Base-by-base conservation (phyloP, 1,139 yeast genomes). In the Yamadazyma sp. region DNA sequence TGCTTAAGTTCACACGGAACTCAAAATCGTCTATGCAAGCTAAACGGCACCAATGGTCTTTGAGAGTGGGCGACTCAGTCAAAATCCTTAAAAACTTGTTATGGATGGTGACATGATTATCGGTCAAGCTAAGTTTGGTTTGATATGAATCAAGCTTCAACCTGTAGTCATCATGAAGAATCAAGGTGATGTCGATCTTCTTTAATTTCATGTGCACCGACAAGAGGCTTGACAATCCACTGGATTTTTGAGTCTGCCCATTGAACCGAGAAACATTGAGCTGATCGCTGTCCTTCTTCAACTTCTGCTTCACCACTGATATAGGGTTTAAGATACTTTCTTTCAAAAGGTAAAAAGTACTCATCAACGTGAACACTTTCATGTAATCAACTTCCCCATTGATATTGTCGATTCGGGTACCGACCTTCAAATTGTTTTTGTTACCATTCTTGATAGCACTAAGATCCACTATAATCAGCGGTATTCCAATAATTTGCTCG, bases 31-130 rank as follows among this genome's bases (percentile, higher is more conserved):
- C 78, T 12, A 72, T 56, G 38, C 79, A 67, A 3, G 74, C 39
- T 31, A 81, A 52, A 34, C 86, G 59, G 22, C 72, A 61, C 87
- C 87, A 81, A 41, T 58, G 60, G 2, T 65, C 66, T 2, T 66
- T 57, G 1, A 65, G 50, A 0, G 73, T 60, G 0, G 86, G 83
- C 0, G 84, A 79, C 40, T 76, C 78, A 0, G 79, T 77, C 46
- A 82, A 67, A 2, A 75, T 45, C 41, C 87, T 62, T 3, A 69
- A 44, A 34, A 75, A 66, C 10, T 65, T 64, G 14, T 74, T 46
- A 34, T 44, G 43, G 17, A 70, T 15, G 23, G 48, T 31, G 3
- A 66, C 11, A 1, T 47, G 45, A 8, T 56, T 57, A 5, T 56
- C 49, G 2, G 42, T 38, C 5, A 61, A 47, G 2, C 42, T 39